Evolutionary conservation across 345 rosid species (phyloP).

Genomic region (Citrus mangshanensis): DNA sequence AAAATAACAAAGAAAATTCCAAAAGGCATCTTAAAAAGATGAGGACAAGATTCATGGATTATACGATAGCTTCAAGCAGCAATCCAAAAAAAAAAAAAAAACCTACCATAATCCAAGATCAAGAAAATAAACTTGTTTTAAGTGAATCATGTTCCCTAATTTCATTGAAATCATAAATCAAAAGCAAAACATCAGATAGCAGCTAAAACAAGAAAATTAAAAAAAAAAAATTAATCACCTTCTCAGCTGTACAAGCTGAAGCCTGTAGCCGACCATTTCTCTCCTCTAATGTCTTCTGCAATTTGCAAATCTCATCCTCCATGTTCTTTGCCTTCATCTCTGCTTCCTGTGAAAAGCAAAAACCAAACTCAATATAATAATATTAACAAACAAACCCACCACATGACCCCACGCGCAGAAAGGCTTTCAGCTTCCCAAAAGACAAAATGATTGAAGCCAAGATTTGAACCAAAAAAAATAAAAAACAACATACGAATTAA

Average conservation of each 20-base stretch:
- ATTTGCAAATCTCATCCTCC: constrained; percentile 54
- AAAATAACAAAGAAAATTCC: constrained; percentile 21
- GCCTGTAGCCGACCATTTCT: constrained; percentile 58
- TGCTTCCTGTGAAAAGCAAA: constrained; percentile 55
- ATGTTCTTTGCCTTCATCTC: constrained; percentile 64
- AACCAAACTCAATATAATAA: not conserved
- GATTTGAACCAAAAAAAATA: not conserved
- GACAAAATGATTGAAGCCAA: constrained; percentile 16
- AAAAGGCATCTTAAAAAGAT: constrained; percentile 24
- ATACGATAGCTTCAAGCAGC: not conserved
- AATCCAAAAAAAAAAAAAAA: constrained; percentile 3
- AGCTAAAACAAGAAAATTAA: not conserved
- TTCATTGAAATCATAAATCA: not conserved
- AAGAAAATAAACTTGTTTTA: constrained; percentile 6
- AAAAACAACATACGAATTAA: not conserved
- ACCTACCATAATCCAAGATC: constrained; percentile 4
- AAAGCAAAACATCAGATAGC: not conserved
- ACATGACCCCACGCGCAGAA: constrained; percentile 29
- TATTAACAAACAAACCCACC: constrained; percentile 9
- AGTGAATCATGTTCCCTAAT: not conserved
- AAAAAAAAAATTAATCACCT: constrained; percentile 36
- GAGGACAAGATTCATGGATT: constrained; percentile 1
- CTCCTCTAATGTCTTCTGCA: constrained; percentile 55
- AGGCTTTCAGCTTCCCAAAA: constrained; percentile 1
- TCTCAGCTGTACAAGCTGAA: constrained; percentile 62